Percentiles rank a stretch among this genome's conserved stretches.
Evolutionary conservation across 225 moss, liverwort and hornwort species (phyloP).

Genomic region (Anthoceros angustus): DNA sequence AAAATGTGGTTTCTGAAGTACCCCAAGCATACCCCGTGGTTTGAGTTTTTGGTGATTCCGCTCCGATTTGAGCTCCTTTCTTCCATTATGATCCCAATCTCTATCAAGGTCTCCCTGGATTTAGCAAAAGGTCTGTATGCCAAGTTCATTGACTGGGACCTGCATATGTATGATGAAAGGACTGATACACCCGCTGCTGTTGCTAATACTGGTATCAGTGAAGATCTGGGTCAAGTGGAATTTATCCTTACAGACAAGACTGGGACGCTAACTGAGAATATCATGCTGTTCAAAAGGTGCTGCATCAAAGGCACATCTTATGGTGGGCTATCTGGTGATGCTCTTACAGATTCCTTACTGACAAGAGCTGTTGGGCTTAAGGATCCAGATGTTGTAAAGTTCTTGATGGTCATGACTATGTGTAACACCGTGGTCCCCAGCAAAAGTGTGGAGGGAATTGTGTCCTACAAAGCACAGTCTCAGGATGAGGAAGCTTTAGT

Average conservation of each 20-base stretch:
- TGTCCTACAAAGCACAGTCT: constrained; percentile 81
- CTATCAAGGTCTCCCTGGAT: constrained; percentile 94
- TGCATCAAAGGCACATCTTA: constrained; percentile 66
- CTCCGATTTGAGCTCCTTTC: constrained; percentile 96
- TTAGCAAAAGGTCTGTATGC: constrained; percentile 76
- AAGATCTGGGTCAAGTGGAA: constrained; percentile 96
- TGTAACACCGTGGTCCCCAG: constrained; percentile 90
- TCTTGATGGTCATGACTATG: constrained; percentile 73
- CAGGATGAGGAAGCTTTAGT: constrained; percentile 99
- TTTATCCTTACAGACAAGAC: constrained; percentile 96
- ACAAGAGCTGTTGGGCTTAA: constrained; percentile 33
- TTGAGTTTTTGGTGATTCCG: constrained; percentile 82
- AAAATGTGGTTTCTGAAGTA: constrained; percentile 82
- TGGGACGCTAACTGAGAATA: constrained; percentile 92
- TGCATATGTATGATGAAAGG: constrained; percentile 75
- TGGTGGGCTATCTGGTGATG: constrained; percentile 42
- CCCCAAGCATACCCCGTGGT: constrained; percentile 49
- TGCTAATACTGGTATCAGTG: constrained; percentile 83
- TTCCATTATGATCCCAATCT: constrained; percentile 99
- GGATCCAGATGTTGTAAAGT: constrained; percentile 63
- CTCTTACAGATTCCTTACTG: constrained; percentile 45
- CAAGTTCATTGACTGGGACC: constrained; percentile 95
- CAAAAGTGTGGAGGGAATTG: constrained; percentile 32
- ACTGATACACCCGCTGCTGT: constrained; percentile 86
- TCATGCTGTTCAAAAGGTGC: constrained; percentile 81